A percentile compares a stretch with the other conserved stretches of the same genome.
These are phyloP conservation scores for Pichia sp. DNA, from an alignment of 1,139 yeast species.

Conservation along the genomic window DNA sequence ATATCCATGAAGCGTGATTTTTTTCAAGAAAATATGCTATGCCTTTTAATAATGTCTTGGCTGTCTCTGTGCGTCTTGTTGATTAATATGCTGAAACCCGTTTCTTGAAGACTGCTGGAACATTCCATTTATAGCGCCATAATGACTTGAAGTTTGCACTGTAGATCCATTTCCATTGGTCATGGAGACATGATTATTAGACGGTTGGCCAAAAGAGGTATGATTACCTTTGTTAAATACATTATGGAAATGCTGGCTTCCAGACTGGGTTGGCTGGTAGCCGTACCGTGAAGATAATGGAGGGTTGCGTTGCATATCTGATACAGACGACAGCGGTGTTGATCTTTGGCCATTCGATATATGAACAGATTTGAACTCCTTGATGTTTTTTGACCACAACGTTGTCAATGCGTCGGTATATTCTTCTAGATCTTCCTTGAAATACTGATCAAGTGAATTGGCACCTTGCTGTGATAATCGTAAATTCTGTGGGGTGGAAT, in stretches of 20 bases:
- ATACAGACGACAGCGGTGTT: background rate
- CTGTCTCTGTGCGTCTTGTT: too few species aligned
- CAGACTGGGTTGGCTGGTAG: slow-evolving; percentile 3
- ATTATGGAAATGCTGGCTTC: background rate
- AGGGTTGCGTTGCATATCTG: background rate
- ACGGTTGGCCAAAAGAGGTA: slow-evolving; percentile 6
- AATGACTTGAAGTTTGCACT: background rate
- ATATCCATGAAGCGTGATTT: too few species aligned
- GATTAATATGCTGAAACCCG: too few species aligned
- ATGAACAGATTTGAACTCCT: slow-evolving; percentile 6
- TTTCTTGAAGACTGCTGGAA: slow-evolving; percentile 20
- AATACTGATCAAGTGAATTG: too few species aligned
- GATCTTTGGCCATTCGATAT: slow-evolving; percentile 1
- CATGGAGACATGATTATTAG: background rate
- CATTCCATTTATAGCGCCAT: slow-evolving; percentile 1
- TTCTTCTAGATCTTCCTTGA: slow-evolving; percentile 16
- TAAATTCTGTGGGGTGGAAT: too few species aligned
- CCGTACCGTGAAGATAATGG: slow-evolving; percentile 7
- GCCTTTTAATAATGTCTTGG: too few species aligned
- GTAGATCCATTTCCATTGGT: background rate
- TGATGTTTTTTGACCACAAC: slow-evolving; percentile 19
- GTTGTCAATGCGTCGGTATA: slow-evolving; percentile 11
- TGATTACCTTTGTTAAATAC: slow-evolving; percentile 6
- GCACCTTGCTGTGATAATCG: too few species aligned
- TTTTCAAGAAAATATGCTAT: too few species aligned